These are phyloP conservation scores for Xylaria sp. DNA, from an alignment of 2,329 filamentous ascomycete species.

Conservation along the genomic window DNA sequence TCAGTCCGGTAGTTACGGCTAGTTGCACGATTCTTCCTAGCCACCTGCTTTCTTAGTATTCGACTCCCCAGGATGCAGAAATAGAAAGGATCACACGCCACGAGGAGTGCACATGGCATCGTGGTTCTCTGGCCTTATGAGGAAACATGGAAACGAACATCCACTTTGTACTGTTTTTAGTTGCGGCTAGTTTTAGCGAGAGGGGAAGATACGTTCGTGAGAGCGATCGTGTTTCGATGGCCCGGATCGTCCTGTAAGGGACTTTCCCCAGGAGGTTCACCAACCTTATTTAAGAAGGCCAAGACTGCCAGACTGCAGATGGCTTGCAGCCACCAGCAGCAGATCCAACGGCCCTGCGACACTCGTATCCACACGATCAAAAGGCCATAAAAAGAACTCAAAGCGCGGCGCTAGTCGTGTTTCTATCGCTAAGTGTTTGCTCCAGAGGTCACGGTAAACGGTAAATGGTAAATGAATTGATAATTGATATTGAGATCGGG, in stretches of 20 bases:
- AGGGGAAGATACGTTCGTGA: slow-evolving; percentile 7
- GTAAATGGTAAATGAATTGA: background rate
- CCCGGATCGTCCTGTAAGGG: slow-evolving; percentile 12
- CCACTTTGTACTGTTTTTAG: slow-evolving; percentile 29
- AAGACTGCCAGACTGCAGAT: slow-evolving; percentile 24
- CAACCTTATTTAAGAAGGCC: slow-evolving; percentile 32
- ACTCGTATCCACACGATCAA: slow-evolving; percentile 4
- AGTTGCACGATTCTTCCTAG: slow-evolving; percentile 1
- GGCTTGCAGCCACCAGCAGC: slow-evolving; percentile 27
- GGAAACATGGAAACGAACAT: slow-evolving; percentile 9
- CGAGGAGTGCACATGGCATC: slow-evolving; percentile 32
- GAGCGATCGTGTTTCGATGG: slow-evolving; percentile 19
- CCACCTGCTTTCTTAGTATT: slow-evolving; percentile 1
- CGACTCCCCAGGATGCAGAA: slow-evolving; percentile 16
- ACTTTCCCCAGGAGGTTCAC: slow-evolving; percentile 21
- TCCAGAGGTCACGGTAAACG: too few species aligned
- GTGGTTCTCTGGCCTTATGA: slow-evolving; percentile 8
- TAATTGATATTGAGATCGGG: slow-evolving; percentile 16
- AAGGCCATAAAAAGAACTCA: background rate
- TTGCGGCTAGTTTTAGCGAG: slow-evolving; percentile 23
- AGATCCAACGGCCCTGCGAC: slow-evolving; percentile 8
- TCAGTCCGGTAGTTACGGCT: background rate
- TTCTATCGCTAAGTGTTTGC: background rate
- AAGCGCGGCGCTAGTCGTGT: background rate
- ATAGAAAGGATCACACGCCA: slow-evolving; percentile 28